These are phyloP conservation scores for Amanita fuliginea DNA, from an alignment of 768 basidiomycete species.

Conservation along the genomic window DNA sequence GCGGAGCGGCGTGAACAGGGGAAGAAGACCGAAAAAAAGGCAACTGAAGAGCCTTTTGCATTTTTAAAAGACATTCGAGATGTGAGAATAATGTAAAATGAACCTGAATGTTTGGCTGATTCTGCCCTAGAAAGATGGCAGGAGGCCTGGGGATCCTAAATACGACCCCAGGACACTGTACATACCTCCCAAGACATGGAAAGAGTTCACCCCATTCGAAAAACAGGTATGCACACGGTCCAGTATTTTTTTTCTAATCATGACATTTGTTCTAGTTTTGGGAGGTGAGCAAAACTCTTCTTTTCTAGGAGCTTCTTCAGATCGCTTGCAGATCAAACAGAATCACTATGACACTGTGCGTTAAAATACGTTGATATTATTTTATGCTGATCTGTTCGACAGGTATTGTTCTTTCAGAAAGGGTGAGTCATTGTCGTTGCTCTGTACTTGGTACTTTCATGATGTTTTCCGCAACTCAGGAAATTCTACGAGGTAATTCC, in stretches of 20 bases:
- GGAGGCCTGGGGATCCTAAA: constrained; percentile 64
- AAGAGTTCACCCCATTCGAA: constrained; percentile 88
- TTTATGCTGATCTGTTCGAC: constrained; percentile 11
- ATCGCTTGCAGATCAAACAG: constrained; percentile 69
- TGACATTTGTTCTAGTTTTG: constrained; percentile 41
- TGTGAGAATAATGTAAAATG: constrained; percentile 26
- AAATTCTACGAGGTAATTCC: constrained; percentile 66
- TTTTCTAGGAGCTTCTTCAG: constrained; percentile 1
- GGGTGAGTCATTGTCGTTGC: constrained; percentile 37
- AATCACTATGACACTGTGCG: constrained; percentile 89
- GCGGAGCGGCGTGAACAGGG: constrained; percentile 69
- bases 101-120: constrained; percentile 1
- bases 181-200: constrained; percentile 71
- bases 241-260: not conserved
- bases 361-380: constrained; percentile 3
- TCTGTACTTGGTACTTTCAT: constrained; percentile 1
- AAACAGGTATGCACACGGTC: constrained; percentile 47
- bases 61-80: constrained; percentile 69
- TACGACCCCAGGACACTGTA: constrained; percentile 88
- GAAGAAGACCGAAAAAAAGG: constrained; percentile 77
- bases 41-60: constrained; percentile 61
- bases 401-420: constrained; percentile 97
- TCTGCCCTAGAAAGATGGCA: constrained; percentile 60
- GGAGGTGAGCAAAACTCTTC: constrained; percentile 37
- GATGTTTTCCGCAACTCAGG: constrained; percentile 19